phyloP scores from a whole-genome alignment of 2,329 filamentous ascomycete species.

The Teratosphaeria epicoccoides region DNA sequence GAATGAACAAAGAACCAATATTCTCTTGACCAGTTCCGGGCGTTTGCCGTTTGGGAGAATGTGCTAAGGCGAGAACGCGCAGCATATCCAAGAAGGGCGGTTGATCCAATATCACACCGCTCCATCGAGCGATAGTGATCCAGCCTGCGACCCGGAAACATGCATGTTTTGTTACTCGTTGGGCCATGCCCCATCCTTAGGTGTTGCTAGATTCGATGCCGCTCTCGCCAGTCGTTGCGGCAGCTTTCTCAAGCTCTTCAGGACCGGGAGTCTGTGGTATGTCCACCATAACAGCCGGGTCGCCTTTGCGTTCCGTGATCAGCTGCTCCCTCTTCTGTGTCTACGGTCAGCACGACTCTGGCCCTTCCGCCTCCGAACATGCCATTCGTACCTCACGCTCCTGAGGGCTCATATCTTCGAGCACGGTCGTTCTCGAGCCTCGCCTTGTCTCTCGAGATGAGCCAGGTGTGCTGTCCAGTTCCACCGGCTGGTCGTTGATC shows the following conservation, averaged over 20 bases:
- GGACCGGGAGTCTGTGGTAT: constrained; percentile 34
- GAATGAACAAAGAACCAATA: constrained; percentile 3
- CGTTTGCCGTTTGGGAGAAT: neutral
- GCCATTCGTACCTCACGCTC: constrained; percentile 15
- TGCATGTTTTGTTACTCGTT: no score
- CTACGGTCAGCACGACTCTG: neutral
- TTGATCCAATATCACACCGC: neutral
- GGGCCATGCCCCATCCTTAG: neutral
- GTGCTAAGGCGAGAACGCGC: neutral
- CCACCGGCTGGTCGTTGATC: constrained; percentile 35
- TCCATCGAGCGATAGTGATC: no score
- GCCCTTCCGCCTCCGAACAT: neutral
- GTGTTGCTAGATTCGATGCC: neutral
- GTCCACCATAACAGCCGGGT: constrained; percentile 37
- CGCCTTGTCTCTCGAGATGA: constrained; percentile 16
- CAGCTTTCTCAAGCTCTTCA: constrained; percentile 32
- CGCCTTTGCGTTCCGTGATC: constrained; percentile 27
- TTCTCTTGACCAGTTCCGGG: neutral
- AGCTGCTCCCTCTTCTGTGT: constrained; percentile 29
- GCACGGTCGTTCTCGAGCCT: constrained; percentile 9
- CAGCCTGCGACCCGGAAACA: no score
- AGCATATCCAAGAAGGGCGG: neutral
- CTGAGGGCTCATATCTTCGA: constrained; percentile 15
- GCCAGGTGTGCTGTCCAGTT: constrained; percentile 31
- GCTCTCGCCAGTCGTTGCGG: neutral